Percentiles rank a stretch among this genome's conserved stretches.
phyloP scores from a whole-genome alignment of 2,329 filamentous ascomycete genomes.

The Rhynchosporium graminicola region DNA sequence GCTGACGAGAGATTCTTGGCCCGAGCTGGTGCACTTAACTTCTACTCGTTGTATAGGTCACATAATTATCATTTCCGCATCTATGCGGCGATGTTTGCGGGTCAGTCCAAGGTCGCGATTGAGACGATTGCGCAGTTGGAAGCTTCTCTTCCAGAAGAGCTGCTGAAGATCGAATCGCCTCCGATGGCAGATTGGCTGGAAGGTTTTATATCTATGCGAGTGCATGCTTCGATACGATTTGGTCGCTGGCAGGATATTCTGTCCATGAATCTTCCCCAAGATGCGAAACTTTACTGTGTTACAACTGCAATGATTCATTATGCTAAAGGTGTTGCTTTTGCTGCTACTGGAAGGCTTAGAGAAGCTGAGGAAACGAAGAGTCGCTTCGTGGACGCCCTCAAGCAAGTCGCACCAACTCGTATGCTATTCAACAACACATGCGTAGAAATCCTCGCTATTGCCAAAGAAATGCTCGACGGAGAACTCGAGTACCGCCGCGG shows the following conservation, averaged over 20 bases:
- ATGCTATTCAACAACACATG: slow-evolving; percentile 71
- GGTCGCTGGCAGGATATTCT: slow-evolving; percentile 72
- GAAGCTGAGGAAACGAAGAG: slow-evolving; percentile 55
- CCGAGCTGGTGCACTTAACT: slow-evolving; percentile 62
- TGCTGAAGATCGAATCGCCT: slow-evolving; percentile 64
- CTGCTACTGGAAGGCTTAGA: slow-evolving; percentile 55
- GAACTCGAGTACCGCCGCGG: slow-evolving; percentile 70
- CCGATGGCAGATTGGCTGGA: slow-evolving; percentile 82
- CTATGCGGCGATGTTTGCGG: slow-evolving; percentile 78
- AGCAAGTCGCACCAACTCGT: slow-evolving; percentile 57
- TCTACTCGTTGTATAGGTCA: slow-evolving; percentile 75
- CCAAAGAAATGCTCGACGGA: slow-evolving; percentile 66
- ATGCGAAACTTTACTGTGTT: slow-evolving; percentile 64
- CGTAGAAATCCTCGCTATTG: slow-evolving; percentile 62
- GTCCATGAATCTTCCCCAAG: slow-evolving; percentile 54
- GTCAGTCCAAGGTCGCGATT: slow-evolving; percentile 61
- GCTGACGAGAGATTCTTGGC: slow-evolving; percentile 69
- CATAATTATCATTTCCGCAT: slow-evolving; percentile 76
- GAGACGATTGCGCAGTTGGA: slow-evolving; percentile 62
- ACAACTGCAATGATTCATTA: slow-evolving; percentile 71
- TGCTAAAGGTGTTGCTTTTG: slow-evolving; percentile 65
- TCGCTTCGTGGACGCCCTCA: slow-evolving; percentile 53
- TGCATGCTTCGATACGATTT: slow-evolving; percentile 73
- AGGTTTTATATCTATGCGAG: slow-evolving; percentile 64
- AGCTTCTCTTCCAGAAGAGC: slow-evolving; percentile 58